These are phyloP conservation scores for Kuraishia cidri DNA, from an alignment of 805 yeast genomes.

Conservation along the genomic window DNA sequence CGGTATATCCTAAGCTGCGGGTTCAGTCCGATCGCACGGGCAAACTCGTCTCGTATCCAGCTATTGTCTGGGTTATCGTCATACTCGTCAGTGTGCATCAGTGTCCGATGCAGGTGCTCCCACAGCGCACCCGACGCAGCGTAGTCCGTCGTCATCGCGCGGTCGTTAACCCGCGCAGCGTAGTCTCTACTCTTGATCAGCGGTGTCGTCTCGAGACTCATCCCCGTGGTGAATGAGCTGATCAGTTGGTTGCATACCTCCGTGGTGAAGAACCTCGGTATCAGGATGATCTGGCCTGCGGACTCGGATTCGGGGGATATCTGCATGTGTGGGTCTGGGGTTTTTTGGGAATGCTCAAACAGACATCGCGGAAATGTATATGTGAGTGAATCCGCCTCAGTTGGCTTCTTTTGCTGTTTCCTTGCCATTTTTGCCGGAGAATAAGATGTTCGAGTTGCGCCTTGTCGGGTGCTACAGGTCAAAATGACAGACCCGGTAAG, in stretches of 20 bases:
- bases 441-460: too few relatives aligned
- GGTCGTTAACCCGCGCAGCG: slow-evolving; percentile 50
- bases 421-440: too few relatives aligned
- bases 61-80: slow-evolving; percentile 10
- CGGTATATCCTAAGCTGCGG: slow-evolving; percentile 49
- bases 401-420: too few relatives aligned
- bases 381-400: too few relatives aligned
- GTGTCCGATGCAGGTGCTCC: slow-evolving; percentile 25
- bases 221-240: slow-evolving; percentile 13
- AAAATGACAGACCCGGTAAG: too few relatives aligned
- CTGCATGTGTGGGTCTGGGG: too few relatives aligned
- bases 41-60: slow-evolving; percentile 20
- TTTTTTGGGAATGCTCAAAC: too few relatives aligned
- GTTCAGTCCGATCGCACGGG: slow-evolving; percentile 36
- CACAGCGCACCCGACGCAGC: slow-evolving; percentile 29
- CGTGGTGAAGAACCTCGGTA: slow-evolving; percentile 26
- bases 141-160: slow-evolving; percentile 31
- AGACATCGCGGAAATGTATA: too few relatives aligned
- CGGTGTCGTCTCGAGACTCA: slow-evolving; percentile 33
- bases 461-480: too few relatives aligned
- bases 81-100: slow-evolving; percentile 20
- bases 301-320: too few relatives aligned
- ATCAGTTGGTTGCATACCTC: slow-evolving; percentile 31
- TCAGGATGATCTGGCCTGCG: slow-evolving; percentile 28
- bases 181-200: slow-evolving; percentile 37